Conservation (phyloP, 257 asterid species). For the Solanum gandarillasii region DNA sequence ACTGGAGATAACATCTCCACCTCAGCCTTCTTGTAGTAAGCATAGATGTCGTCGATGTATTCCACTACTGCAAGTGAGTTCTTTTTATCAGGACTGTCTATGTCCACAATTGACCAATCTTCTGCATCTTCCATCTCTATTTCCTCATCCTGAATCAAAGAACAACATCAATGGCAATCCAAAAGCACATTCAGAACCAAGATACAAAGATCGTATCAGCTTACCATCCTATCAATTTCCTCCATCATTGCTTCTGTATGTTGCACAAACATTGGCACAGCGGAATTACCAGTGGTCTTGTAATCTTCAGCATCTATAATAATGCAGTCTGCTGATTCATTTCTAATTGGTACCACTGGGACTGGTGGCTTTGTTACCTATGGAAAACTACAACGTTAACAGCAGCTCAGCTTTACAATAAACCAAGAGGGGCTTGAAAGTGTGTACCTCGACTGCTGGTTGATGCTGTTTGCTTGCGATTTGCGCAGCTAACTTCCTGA, state of each 20-base stretch:
- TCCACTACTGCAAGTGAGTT: conserved; percentile 59
- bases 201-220: not conserved
- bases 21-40: conserved; percentile 47
- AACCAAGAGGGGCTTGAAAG: not conserved
- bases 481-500: conserved; percentile 54
- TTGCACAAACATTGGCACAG: conserved; percentile 62
- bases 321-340: conserved; percentile 23
- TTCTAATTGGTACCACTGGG: conserved; percentile 9
- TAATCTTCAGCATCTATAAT: conserved; percentile 33
- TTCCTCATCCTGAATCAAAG: conserved; percentile 26
- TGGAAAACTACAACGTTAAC: not conserved
- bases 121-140: conserved; percentile 55
- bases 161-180: not conserved
- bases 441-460: not conserved
- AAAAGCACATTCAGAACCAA: not conserved
- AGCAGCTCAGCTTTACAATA: not conserved
- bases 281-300: conserved; percentile 14
- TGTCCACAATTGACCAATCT: conserved; percentile 35
- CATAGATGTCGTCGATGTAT: conserved; percentile 49
- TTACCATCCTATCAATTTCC: conserved; percentile 80
- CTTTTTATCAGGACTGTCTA: conserved; percentile 41
- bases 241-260: conserved; percentile 76
- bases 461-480: conserved; percentile 37
- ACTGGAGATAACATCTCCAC: conserved; percentile 10
- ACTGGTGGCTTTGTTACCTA: conserved; percentile 27